Conservation (phyloP, 768 basidiomycete genomes). For the Suillus cothurnatus region DNA sequence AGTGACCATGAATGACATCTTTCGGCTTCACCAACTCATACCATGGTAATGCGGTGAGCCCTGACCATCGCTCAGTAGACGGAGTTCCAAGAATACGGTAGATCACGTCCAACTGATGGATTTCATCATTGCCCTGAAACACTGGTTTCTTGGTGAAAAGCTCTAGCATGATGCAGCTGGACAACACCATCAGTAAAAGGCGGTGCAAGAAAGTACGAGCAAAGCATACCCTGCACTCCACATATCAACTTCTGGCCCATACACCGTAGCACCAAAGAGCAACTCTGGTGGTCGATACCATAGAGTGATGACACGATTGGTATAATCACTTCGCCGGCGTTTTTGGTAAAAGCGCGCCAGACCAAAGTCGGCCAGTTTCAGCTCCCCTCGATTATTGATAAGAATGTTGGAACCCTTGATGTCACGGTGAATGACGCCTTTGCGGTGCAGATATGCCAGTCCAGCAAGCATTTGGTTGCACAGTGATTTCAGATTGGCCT, state of each 20-base stretch:
- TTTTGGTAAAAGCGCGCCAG: constrained; percentile 96
- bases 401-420: constrained; percentile 99
- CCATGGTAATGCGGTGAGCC: constrained; percentile 87
- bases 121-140: constrained; percentile 99
- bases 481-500: constrained; percentile 92
- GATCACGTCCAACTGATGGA: constrained; percentile 93
- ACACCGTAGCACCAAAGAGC: constrained; percentile 92
- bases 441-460: constrained; percentile 92
- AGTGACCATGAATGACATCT: constrained; percentile 69
- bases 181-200: background rate
- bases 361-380: constrained; percentile 97
- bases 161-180: constrained; percentile 97
- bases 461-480: constrained; percentile 96
- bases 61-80: constrained; percentile 78
- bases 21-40: constrained; percentile 97
- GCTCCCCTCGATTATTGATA: constrained; percentile 85
- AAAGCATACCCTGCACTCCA: constrained; percentile 93
- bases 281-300: constrained; percentile 99
- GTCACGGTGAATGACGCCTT: constrained; percentile 96
- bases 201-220: background rate
- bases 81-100: constrained; percentile 93
- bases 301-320: constrained; percentile 98
- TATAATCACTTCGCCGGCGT: constrained; percentile 88
- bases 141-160: constrained; percentile 93
- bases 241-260: constrained; percentile 98